These are phyloP conservation scores for Leptographium flavum DNA, from an alignment of 2,329 filamentous ascomycete genomes.

Conservation along the genomic window DNA sequence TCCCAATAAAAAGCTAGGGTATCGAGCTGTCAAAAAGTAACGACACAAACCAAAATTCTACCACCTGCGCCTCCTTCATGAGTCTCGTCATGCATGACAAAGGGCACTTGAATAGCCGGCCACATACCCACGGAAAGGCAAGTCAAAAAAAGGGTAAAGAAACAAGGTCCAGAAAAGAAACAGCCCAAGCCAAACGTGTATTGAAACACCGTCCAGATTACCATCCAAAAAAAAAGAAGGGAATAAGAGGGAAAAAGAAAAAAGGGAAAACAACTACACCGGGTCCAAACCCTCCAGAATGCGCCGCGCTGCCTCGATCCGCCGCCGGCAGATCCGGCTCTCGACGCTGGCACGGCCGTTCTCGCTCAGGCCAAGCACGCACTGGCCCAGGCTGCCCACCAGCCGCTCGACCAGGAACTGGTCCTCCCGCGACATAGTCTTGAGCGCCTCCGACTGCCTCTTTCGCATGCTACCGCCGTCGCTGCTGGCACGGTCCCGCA, in stretches of 20 bases:
- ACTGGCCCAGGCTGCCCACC: conserved; percentile 44
- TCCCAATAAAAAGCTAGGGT: neutral
- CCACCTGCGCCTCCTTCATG: neutral
- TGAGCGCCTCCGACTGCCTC: conserved; percentile 21
- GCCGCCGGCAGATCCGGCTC: conserved; percentile 49
- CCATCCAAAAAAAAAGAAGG: neutral
- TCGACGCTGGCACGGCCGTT: conserved; percentile 39
- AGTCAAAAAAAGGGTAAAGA: neutral
- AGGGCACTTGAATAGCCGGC: neutral
- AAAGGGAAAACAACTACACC: neutral
- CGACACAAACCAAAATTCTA: neutral
- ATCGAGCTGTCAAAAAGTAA: neutral
- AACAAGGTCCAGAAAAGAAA: neutral
- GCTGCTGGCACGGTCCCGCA: neutral
- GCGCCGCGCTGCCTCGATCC: conserved; percentile 60
- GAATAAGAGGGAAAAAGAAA: neutral
- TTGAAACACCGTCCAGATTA: no score
- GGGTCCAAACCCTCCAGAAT: conserved; percentile 55
- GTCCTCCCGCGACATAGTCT: conserved; percentile 38
- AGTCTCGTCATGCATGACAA: neutral
- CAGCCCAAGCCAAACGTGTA: neutral
- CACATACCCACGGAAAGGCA: neutral
- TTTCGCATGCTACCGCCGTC: neutral
- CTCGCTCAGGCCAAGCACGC: conserved; percentile 44
- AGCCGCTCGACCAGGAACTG: conserved; percentile 45